Percentiles rank a stretch among this genome's conserved stretches.
These are phyloP conservation scores for Neonectria ditissima DNA, from an alignment of 2,329 filamentous ascomycete species.

Conservation along the genomic window DNA sequence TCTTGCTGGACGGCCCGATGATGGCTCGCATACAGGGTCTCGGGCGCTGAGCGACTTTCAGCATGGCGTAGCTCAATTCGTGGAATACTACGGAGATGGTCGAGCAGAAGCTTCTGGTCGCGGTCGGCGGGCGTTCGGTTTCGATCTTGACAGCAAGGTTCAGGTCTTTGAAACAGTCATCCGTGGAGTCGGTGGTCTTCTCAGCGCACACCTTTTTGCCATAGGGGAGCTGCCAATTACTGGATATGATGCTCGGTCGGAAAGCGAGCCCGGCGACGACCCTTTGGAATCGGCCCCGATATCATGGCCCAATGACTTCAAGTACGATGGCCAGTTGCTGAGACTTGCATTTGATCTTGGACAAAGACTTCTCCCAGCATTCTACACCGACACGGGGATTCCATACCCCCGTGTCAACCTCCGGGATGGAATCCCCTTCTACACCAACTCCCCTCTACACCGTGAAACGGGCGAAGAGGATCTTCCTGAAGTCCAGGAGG, in stretches of 20 bases:
- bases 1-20: constrained; percentile 77
- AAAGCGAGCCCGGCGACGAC: constrained; percentile 47
- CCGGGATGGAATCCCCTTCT: constrained; percentile 90
- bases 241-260: constrained; percentile 72
- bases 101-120: constrained; percentile 73
- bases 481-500: constrained; percentile 67
- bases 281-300: constrained; percentile 67
- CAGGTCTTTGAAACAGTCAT: constrained; percentile 99
- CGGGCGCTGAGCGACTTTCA: constrained; percentile 80
- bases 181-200: constrained; percentile 86
- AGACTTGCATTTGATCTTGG: constrained; percentile 90
- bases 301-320: constrained; percentile 79
- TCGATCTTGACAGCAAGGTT: constrained; percentile 97
- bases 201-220: constrained; percentile 95
- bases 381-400: constrained; percentile 89
- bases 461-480: constrained; percentile 55
- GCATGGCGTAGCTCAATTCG: constrained; percentile 78
- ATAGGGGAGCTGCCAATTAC: constrained; percentile 88
- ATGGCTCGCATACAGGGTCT: constrained; percentile 51
- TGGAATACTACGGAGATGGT: constrained; percentile 89
- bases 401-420: constrained; percentile 96
- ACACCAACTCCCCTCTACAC: constrained; percentile 85
- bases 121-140: constrained; percentile 81
- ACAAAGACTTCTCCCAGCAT: constrained; percentile 87
- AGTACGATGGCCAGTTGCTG: constrained; percentile 90